These are phyloP conservation scores for Diaporthe ampelina DNA, from an alignment of 2,329 filamentous ascomycete species.

Conservation along the genomic window DNA sequence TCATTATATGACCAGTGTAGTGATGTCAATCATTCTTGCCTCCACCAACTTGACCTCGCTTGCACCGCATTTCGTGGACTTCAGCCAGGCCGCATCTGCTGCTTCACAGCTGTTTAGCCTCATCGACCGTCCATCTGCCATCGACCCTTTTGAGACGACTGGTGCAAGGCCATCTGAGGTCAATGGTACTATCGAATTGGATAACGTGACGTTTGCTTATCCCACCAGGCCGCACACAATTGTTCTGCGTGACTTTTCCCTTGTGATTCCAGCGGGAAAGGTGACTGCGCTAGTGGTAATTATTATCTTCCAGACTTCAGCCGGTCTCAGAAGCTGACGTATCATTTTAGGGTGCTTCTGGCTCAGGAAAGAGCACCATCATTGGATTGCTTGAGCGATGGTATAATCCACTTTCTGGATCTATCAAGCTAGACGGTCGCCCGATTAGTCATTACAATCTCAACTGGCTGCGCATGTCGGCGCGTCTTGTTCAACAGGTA, in stretches of 20 bases:
- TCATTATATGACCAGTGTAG: background rate
- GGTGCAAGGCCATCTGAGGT: background rate
- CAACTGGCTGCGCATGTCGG: slow-evolving; percentile 47
- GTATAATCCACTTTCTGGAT: slow-evolving; percentile 68
- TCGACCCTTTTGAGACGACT: background rate
- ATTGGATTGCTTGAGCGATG: slow-evolving; percentile 78
- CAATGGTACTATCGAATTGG: background rate
- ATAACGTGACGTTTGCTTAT: background rate
- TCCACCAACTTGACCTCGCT: slow-evolving; percentile 14
- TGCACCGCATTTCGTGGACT: slow-evolving; percentile 2
- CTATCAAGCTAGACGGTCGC: slow-evolving; percentile 68
- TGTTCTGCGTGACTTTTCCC: slow-evolving; percentile 10
- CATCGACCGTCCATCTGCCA: background rate
- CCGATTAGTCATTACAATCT: slow-evolving; percentile 66
- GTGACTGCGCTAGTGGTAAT: slow-evolving; percentile 10
- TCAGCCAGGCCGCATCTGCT: slow-evolving; percentile 8
- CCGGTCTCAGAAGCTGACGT: background rate
- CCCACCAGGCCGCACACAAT: slow-evolving; percentile 6
- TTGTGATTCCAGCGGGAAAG: background rate
- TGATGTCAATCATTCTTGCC: slow-evolving; percentile 1
- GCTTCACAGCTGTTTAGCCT: slow-evolving; percentile 1
- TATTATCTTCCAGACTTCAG: background rate
- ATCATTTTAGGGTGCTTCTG: slow-evolving; percentile 72
- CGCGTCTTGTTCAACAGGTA: slow-evolving; percentile 64
- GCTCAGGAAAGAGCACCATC: slow-evolving; percentile 86